phyloP scores from a whole-genome alignment of 139 green algal genomes.

The Eudorina sp. region DNA sequence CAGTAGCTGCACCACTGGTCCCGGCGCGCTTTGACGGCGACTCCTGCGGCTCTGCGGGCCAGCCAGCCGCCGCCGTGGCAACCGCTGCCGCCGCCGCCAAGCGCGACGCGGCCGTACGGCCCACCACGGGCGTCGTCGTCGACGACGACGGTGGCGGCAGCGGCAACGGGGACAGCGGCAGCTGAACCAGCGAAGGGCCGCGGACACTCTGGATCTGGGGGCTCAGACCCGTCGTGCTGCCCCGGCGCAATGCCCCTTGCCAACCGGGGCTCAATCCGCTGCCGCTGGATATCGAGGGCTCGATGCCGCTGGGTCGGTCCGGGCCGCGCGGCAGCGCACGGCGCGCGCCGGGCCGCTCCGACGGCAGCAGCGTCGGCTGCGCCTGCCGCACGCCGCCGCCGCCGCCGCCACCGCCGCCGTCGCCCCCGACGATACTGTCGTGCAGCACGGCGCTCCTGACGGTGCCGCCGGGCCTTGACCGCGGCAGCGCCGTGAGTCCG shows the following conservation, averaged over 20 bases:
- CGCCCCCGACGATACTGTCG: conserved; percentile 10
- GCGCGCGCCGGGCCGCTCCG: conserved; percentile 16
- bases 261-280: not conserved
- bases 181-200: too few relatives aligned
- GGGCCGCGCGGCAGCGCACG: not conserved
- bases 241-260: too few relatives aligned
- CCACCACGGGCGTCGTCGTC: not conserved
- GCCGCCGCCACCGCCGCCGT: not conserved
- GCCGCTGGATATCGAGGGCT: not conserved
- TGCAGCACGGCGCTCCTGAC: not conserved
- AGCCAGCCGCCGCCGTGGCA: not conserved
- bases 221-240: too few relatives aligned
- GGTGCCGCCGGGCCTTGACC: not conserved
- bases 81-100: not conserved
- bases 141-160: not conserved
- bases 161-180: not conserved
- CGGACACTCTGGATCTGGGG: too few relatives aligned
- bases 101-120: not conserved
- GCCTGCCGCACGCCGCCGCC: not conserved
- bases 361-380: conserved; percentile 3
- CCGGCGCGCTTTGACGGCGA: too few relatives aligned
- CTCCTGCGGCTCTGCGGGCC: too few relatives aligned
- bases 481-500: not conserved
- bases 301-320: not conserved
- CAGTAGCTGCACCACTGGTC: too few relatives aligned